Evolutionary conservation across 257 asterid species (phyloP).

Genomic region (Gardenia jasminoides): DNA sequence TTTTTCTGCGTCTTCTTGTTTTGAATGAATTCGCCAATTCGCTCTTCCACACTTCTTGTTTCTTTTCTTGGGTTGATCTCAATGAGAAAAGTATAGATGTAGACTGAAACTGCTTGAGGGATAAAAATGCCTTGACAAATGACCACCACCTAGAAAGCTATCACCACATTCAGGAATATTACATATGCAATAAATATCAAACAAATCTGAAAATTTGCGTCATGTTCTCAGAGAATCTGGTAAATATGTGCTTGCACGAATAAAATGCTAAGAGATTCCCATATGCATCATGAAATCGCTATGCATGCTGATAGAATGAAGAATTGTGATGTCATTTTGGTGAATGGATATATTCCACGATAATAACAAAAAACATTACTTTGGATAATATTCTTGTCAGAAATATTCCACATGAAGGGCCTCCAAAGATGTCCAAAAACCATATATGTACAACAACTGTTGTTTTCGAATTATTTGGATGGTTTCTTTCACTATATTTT

Average conservation of each 20-base stretch:
- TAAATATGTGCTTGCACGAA: not conserved
- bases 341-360: constrained; percentile 21
- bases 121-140: not conserved
- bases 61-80: not conserved
- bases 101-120: not conserved
- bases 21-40: not conserved
- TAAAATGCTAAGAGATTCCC: not conserved
- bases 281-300: not conserved
- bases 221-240: not conserved
- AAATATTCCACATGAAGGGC: constrained; percentile 12
- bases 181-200: not conserved
- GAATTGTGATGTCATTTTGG: constrained; percentile 12
- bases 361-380: not conserved
- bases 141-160: not conserved
- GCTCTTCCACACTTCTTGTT: no score
- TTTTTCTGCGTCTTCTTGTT: not conserved
- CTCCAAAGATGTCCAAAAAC: not conserved
- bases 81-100: not conserved
- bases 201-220: not conserved
- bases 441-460: not conserved
- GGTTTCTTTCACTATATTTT: not conserved
- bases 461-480: not conserved
- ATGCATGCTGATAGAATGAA: constrained; percentile 2
- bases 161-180: not conserved
- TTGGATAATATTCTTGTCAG: constrained; percentile 17